A percentile compares a stretch with the other conserved stretches of the same genome.
Conservation (phyloP, 768 basidiomycete genomes). For the Melanogaster broomeanus region DNA sequence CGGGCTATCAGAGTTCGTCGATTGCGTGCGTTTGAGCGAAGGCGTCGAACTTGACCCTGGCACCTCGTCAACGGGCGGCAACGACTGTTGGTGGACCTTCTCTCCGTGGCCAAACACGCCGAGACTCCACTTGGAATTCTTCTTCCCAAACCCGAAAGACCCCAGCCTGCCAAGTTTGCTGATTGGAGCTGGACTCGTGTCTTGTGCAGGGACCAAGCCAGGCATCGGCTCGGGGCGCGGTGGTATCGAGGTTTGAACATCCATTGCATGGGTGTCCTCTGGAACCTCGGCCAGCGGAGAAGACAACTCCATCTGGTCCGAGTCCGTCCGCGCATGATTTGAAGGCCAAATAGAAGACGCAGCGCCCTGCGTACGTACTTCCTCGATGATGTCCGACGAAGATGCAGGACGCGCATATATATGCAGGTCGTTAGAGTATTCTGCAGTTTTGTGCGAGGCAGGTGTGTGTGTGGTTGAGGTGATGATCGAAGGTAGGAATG, state of each 20-base stretch:
- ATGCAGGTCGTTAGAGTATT: conserved; percentile 34
- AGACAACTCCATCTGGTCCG: conserved; percentile 59
- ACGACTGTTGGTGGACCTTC: conserved; percentile 57
- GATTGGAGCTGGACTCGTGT: conserved; percentile 41
- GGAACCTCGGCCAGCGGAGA: conserved; percentile 47
- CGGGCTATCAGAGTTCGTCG: conserved; percentile 71
- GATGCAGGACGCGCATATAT: conserved; percentile 37
- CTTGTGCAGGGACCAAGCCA: conserved; percentile 38
- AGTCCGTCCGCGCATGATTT: conserved; percentile 31
- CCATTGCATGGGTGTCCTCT: conserved; percentile 45
- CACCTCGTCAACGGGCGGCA: conserved; percentile 76
- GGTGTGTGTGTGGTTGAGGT: conserved; percentile 32
- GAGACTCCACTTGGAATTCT: conserved; percentile 65
- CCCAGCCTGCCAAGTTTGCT: conserved; percentile 61
- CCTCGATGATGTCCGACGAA: conserved; percentile 30
- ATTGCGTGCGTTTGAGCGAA: conserved; percentile 77
- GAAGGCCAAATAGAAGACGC: conserved; percentile 24
- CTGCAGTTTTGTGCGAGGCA: conserved; percentile 35
- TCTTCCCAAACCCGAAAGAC: conserved; percentile 66
- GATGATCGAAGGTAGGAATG: conserved; percentile 47
- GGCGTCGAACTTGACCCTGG: conserved; percentile 56
- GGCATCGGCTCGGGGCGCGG: conserved; percentile 39
- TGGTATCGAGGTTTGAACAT: conserved; percentile 51
- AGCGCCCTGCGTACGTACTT: conserved; percentile 23
- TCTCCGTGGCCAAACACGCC: conserved; percentile 72